Conservation (phyloP, 1,139 yeast genomes). For the Hemisphaericaspora subhashii region DNA sequence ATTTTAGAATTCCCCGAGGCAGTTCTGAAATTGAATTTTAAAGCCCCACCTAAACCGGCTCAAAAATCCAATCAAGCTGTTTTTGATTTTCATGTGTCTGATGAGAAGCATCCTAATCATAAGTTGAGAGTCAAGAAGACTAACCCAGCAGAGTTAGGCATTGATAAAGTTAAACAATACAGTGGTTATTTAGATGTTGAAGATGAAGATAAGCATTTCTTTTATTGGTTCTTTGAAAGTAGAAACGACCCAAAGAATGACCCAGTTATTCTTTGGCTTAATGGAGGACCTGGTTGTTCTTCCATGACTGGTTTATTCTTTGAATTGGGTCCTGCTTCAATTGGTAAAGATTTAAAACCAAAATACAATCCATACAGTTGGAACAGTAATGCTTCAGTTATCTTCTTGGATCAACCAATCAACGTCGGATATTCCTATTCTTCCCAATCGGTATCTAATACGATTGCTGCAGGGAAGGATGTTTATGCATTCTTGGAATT, state of each 20-base stretch:
- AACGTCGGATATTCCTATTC: constrained; percentile 82
- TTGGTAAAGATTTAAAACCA: constrained; percentile 37
- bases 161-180: constrained; percentile 79
- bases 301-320: constrained; percentile 45
- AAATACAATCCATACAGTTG: constrained; percentile 41
- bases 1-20: constrained; percentile 55
- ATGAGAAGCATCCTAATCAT: constrained; percentile 51
- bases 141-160: constrained; percentile 57
- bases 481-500: constrained; percentile 88
- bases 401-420: constrained; percentile 49
- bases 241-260: constrained; percentile 47
- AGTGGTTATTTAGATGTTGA: constrained; percentile 86
- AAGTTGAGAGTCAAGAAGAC: constrained; percentile 60
- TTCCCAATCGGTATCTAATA: constrained; percentile 57
- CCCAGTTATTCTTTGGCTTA: constrained; percentile 47
- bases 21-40: constrained; percentile 47
- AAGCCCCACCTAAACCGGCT: constrained; percentile 50
- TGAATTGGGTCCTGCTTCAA: constrained; percentile 45
- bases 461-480: constrained; percentile 89
- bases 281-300: constrained; percentile 50
- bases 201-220: constrained; percentile 76
- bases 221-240: constrained; percentile 47
- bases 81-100: constrained; percentile 60
- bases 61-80: constrained; percentile 25
- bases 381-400: constrained; percentile 47